Percentiles rank a stretch among this genome's conserved stretches.
phyloP scores from a whole-genome alignment of 306 rosid species.

The Sicyos baderoa region DNA sequence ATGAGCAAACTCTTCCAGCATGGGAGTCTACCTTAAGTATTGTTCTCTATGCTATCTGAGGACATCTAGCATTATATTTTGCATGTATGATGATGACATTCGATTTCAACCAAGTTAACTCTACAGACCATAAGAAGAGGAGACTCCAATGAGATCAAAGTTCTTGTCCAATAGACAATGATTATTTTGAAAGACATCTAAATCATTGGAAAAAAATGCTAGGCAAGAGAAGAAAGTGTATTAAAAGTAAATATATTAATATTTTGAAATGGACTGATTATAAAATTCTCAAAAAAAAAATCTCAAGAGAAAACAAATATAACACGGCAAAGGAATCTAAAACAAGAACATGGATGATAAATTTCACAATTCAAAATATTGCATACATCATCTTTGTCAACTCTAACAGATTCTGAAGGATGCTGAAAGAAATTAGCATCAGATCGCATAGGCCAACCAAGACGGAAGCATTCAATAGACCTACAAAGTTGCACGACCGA shows the following conservation, averaged over 20 bases:
- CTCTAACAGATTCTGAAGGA: conserved; percentile 20
- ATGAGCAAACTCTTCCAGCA: background rate
- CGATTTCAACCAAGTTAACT: background rate
- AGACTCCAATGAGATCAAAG: background rate
- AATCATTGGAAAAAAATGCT: background rate
- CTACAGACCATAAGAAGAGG: background rate
- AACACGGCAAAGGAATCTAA: background rate
- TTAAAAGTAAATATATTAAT: background rate
- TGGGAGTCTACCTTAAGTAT: background rate
- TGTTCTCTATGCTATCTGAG: background rate
- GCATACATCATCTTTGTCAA: conserved; percentile 54
- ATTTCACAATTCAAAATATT: conserved; percentile 6
- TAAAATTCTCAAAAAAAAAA: background rate
- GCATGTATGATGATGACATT: background rate
- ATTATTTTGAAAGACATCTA: conserved; percentile 5
- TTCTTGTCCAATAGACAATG: background rate
- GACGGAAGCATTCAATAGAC: conserved; percentile 73
- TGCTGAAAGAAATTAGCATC: conserved; percentile 57
- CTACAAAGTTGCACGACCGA: conserved; percentile 34
- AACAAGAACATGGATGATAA: background rate
- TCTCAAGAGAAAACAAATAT: conserved; percentile 7
- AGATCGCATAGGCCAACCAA: conserved; percentile 94
- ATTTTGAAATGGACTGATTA: background rate
- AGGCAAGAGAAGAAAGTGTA: background rate
- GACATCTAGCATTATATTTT: background rate